Evolutionary conservation across 2,329 filamentous ascomycete genomes (phyloP), one percentile per base, ranked within the genome.

Genomic region (Alternaria incomplexa): DNA sequence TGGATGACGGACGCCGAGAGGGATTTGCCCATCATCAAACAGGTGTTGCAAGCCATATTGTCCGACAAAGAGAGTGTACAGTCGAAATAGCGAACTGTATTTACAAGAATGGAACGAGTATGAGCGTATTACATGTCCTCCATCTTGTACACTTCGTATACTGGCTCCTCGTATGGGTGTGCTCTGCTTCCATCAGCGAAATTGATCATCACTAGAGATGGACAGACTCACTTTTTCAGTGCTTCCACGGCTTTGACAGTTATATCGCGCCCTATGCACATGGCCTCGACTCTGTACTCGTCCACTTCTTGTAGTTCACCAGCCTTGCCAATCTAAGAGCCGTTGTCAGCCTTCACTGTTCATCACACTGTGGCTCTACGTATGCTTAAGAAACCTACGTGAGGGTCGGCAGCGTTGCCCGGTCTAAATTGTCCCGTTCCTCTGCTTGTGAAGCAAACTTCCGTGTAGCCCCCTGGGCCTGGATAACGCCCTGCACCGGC

Each of bases 1-100:
- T 97, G 93, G 93, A 88, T 87, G 78, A 90, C 92, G 2, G 85
- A 94, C 73, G 84, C 89, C 0, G 84, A 89, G 51, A 84, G 85
- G 63, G 93, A 97, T 75, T 81, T 90, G 63, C 81, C 80, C 20
- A 77, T 93, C n/a, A 86, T 96, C 15, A 85, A 82, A 64, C 81
- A 84, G 6, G 89, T 94, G 4, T 77, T 97, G 70, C 81, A 83
- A 23, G 73, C 79, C n/a, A 69, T 81, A 44, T 17, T 36, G 25
- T 59, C 26, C 13, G 25, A 40, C 12, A 48, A 44, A 12, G 32
- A 32, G 15, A 9, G 44, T 12, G 5, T 13, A 44, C 32, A 17
- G n/a, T 6, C 15, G 30, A 3, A 40, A 13, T 20, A 22, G 17
- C 30, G 13, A 26, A 28, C 6, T 22, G 6, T 20, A 12, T 17